Evolutionary conservation across 345 rosid genomes (phyloP).

Genomic region (Hibiscus mutabilis): DNA sequence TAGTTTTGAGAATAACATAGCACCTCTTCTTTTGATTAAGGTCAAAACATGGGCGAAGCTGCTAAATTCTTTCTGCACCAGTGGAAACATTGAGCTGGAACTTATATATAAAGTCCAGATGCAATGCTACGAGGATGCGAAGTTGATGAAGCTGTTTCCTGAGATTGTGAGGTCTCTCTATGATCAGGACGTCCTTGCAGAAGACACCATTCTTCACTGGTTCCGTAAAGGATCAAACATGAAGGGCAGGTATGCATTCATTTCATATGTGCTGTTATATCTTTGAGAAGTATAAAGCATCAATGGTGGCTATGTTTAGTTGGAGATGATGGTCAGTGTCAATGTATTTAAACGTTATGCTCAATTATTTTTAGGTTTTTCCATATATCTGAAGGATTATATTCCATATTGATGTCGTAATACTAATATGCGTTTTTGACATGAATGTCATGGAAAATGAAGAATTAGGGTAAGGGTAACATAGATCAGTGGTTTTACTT

Average conservation of each 20-base stretch:
- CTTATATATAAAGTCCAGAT: constrained; percentile 91
- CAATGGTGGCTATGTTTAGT: not conserved
- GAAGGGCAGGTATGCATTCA: constrained; percentile 72
- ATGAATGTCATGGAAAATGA: not conserved
- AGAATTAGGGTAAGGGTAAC: not conserved
- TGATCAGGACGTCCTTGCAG: constrained; percentile 92
- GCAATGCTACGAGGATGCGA: constrained; percentile 98
- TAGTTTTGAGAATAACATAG: not conserved
- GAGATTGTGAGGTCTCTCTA: constrained; percentile 82
- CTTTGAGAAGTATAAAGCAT: not conserved
- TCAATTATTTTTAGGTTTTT: not conserved
- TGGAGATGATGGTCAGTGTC: not conserved
- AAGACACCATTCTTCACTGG: constrained; percentile 91
- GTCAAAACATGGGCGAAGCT: constrained; percentile 90
- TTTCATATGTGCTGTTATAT: not conserved
- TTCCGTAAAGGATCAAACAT: constrained; percentile 80
- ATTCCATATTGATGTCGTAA: not conserved
- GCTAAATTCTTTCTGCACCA: constrained; percentile 72
- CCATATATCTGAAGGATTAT: not conserved
- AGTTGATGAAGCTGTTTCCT: constrained; percentile 94
- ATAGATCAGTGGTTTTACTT: not conserved
- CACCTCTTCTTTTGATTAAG: constrained; percentile 24
- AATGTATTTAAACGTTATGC: not conserved
- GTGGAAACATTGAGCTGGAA: constrained; percentile 85
- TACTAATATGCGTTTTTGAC: not conserved